Evolutionary conservation across 768 basidiomycete genomes (phyloP).

Genomic region (Dioszegia aurantiaca): DNA sequence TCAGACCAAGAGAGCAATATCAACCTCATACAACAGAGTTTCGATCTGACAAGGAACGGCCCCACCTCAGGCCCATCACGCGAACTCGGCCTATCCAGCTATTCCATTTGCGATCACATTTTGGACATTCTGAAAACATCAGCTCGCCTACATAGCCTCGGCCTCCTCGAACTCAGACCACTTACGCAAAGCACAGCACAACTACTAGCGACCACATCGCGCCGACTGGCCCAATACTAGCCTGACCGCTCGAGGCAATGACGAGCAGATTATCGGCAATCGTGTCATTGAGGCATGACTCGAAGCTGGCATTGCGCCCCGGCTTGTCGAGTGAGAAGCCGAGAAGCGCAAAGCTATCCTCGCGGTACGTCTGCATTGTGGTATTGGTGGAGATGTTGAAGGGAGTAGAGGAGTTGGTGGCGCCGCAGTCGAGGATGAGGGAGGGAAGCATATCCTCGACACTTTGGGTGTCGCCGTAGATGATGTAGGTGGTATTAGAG

Average conservation of each 20-base stretch:
- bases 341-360: conserved; percentile 6
- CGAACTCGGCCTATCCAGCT: too few species aligned
- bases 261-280: conserved; percentile 6
- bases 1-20: too few species aligned
- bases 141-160: neutral
- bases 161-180: neutral
- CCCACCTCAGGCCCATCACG: too few species aligned
- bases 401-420: neutral
- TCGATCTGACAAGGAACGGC: too few species aligned
- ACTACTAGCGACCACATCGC: neutral
- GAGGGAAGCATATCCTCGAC: conserved; percentile 1
- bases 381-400: neutral
- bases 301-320: neutral
- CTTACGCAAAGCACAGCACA: neutral
- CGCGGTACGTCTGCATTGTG: conserved; percentile 4
- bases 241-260: neutral
- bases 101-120: too few species aligned
- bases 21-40: too few species aligned
- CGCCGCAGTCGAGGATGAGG: neutral
- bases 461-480: conserved; percentile 9
- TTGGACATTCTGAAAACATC: neutral
- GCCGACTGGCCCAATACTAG: neutral
- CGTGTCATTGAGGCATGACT: conserved; percentile 9
- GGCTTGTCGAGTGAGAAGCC: neutral
- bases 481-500: neutral